Base-by-base conservation (phyloP, 179 eudicot species). In the Spergularia azorica region DNA sequence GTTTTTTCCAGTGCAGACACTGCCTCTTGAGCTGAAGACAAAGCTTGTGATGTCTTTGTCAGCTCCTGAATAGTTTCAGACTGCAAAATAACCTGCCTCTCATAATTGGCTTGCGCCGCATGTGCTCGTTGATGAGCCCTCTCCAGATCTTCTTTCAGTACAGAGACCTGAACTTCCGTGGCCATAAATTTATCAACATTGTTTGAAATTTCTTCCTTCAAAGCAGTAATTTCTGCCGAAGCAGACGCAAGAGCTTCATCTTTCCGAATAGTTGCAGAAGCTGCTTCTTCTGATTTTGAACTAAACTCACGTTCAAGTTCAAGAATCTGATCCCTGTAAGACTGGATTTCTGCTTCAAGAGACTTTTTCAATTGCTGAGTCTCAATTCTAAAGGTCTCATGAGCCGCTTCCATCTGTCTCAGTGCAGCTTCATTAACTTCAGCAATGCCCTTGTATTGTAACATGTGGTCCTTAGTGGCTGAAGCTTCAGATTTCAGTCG, bases 61-160 rank as follows among this genome's bases (percentile, higher is more conserved):
- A 96, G 74, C 83, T 96, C 99, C 83, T 94, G 96, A 73, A 96
- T 96, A 50, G 99, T 94, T 81, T 92, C 98, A 5, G 96, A 89
- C 81, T 94, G 99, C 75, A 90, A 84, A 65, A 96, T 86, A 78
- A 95, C 97, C 94, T 96, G 99, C 84, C 98, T 88, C 81, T 94
- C 96, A 81, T 96, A 96, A 79, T 96, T 96, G 70, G 82, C 86
- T 77, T 90, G 97, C 77, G 90, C 86, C 76, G 89, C 83, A 79
- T 84, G 87, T 83, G 92, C 88, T 67, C 83, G 86, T 76, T 87
- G 86, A 75, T 89, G 98, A 82, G 91, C 96, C 78, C 74, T 87
- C 80, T 88, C 97, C 82, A 96, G 77, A 78, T 92, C 91, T 72
- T 92, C 88, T 82, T 86, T 87, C 89, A 94, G 79, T 20, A 84